Base-by-base conservation (phyloP, 306 rosid species). In the Rosa persica region DNA sequence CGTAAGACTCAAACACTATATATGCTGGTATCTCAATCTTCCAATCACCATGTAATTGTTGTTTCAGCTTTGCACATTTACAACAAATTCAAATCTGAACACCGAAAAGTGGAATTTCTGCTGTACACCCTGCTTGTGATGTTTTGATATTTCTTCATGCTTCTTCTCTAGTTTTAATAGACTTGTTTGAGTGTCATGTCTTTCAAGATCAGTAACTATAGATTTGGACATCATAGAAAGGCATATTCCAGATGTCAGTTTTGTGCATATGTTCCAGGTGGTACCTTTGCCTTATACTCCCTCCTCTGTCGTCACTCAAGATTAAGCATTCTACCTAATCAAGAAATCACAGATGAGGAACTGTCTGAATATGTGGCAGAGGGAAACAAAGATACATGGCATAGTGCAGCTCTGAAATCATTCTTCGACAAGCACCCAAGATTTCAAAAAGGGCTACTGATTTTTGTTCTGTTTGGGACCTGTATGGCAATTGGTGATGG, bases 401-500 rank as follows among this genome's bases (percentile, higher is more conserved):
- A 79, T 52, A 87, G 87, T 73, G 77, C 89, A 47, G 75, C 75
- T 78, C 80, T 87, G 75, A 89, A 87, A 80, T 57, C 76, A 46
- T 79, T 90, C 78, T 82, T 92, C 19, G 76, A 79, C 74, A 91
- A 89, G 79, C 87, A 90, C 55, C 89, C 86, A 12, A 82, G 81
- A 73, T 85, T 86, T 65, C 84, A 88, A 62, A 83, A 74, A 76
- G 92, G 84, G 40, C 74, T 93, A 42, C 30, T 93, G 71, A 76
- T 93, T 78, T 88, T 90, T 61, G 97, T 89, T 84, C 89, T 92
- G 40, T 81, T 90, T 2, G 97, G 96, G 43, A 90, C 97, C 65
- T 85, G 91, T 73, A 90, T 92, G 97, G 85, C 87, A 25, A 88
- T 92, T 73, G 92, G 91, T 42, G 93, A 92, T 74, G 96, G 96